These are phyloP conservation scores for Aspergillus mulundensis DNA, from an alignment of 495 filamentous ascomycete species.

Conservation along the genomic window DNA sequence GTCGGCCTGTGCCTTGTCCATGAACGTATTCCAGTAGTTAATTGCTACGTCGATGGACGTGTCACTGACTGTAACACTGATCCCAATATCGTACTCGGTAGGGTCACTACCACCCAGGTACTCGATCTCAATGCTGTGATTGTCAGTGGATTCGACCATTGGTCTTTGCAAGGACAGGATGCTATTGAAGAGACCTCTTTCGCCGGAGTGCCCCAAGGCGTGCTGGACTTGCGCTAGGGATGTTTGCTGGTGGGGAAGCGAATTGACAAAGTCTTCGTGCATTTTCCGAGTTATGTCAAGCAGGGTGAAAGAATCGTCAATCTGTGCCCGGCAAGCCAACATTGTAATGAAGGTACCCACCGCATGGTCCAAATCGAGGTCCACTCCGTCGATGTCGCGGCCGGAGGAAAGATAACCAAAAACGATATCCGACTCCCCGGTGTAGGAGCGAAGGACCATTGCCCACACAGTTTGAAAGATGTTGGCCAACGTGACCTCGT, in stretches of 20 bases:
- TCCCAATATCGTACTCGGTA: constrained; percentile 2
- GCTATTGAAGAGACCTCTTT: not conserved
- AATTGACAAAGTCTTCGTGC: not conserved
- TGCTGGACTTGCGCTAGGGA: not conserved
- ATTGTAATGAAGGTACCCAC: constrained; percentile 40
- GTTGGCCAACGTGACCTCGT: not conserved
- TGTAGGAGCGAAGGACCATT: not conserved
- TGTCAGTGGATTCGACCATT: not conserved
- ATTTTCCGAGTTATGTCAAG: not conserved
- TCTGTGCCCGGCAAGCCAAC: constrained; percentile 19
- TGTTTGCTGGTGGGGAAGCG: not conserved
- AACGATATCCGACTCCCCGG: constrained; percentile 3
- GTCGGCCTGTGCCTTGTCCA: not conserved
- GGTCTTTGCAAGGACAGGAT: not conserved
- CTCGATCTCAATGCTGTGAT: not conserved
- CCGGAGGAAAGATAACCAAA: constrained; percentile 37
- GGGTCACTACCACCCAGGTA: constrained; percentile 10
- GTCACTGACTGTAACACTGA: not conserved
- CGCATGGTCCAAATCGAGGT: not conserved
- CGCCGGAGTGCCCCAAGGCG: not conserved
- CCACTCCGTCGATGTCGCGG: constrained; percentile 24
- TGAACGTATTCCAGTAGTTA: not conserved
- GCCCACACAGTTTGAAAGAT: not conserved
- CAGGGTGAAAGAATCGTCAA: not conserved
- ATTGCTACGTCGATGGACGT: not conserved